Conservation (phyloP, 1,284 basidiomycete species). For the Rhodotorula sp. region DNA sequence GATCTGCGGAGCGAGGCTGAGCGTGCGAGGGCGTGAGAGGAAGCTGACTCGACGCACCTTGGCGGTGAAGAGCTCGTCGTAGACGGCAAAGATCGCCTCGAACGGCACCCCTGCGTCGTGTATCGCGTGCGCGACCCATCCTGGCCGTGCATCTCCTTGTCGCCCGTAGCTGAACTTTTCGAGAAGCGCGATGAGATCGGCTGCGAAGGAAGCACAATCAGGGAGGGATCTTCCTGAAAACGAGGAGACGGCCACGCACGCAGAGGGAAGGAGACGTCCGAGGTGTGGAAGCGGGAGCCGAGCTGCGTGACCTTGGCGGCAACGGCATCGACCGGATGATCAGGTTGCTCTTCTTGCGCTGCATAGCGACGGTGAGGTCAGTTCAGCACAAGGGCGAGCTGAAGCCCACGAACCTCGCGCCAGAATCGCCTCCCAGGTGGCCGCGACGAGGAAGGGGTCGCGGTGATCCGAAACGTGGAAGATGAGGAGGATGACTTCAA, state of each 20-base stretch:
- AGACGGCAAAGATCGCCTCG: constrained; percentile 74
- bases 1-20: constrained; percentile 55
- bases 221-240: neutral
- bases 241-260: constrained; percentile 57
- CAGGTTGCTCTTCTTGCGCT: constrained; percentile 50
- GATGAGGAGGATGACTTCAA: constrained; percentile 82
- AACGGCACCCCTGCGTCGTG: constrained; percentile 73
- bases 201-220: constrained; percentile 51
- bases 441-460: constrained; percentile 73
- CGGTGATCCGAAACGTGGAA: constrained; percentile 90
- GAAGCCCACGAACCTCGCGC: constrained; percentile 58
- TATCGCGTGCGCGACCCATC: constrained; percentile 77
- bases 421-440: constrained; percentile 86
- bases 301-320: constrained; percentile 66
- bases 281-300: constrained; percentile 82
- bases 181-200: constrained; percentile 65
- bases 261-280: constrained; percentile 83
- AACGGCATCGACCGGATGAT: constrained; percentile 63
- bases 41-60: constrained; percentile 59
- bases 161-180: constrained; percentile 64
- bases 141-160: constrained; percentile 60
- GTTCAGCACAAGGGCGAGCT: constrained; percentile 19
- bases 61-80: constrained; percentile 82
- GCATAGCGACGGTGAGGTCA: constrained; percentile 48
- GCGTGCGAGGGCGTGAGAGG: neutral